These are phyloP conservation scores for Pharus latifolius DNA, from an alignment of 176 grass and related monocot genomes.

Conservation along the genomic window DNA sequence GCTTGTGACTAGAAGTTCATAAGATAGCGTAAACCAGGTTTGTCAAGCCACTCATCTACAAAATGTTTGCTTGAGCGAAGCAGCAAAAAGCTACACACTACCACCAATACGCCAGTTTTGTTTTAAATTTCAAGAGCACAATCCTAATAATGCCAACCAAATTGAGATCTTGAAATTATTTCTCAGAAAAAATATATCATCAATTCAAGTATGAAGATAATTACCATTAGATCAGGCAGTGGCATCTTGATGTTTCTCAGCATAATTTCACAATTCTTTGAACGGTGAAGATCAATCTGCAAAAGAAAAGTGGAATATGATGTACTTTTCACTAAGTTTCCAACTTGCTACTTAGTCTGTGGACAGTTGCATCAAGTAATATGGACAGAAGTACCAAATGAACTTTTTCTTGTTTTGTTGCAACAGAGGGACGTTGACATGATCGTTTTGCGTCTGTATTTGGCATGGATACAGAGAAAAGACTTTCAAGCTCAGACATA, in stretches of 20 bases:
- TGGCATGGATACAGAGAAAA: constrained; percentile 78
- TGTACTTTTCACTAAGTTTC: constrained; percentile 1
- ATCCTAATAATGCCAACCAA: background rate
- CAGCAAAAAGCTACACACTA: too few relatives aligned
- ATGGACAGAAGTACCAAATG: constrained; percentile 46
- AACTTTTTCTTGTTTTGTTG: constrained; percentile 63
- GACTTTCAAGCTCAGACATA: constrained; percentile 81
- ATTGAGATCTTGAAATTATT: background rate
- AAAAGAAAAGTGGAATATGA: constrained; percentile 15
- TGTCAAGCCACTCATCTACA: background rate
- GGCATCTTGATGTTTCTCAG: constrained; percentile 91
- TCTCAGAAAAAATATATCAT: background rate
- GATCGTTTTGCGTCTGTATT: constrained; percentile 46
- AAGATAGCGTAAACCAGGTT: background rate
- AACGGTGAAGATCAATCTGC: constrained; percentile 86
- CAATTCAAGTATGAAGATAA: background rate
- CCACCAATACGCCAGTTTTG: background rate
- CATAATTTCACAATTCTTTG: constrained; percentile 98
- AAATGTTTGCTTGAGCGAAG: background rate
- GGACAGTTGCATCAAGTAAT: background rate
- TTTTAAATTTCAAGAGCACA: background rate
- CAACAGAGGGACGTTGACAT: constrained; percentile 34
- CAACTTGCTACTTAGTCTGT: background rate
- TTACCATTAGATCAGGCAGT: constrained; percentile 84
- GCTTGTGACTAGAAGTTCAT: background rate